Percentiles rank a stretch among this genome's conserved stretches.
phyloP scores from a whole-genome alignment of 2,329 filamentous ascomycete genomes.

The Dactylellina cionopaga region DNA sequence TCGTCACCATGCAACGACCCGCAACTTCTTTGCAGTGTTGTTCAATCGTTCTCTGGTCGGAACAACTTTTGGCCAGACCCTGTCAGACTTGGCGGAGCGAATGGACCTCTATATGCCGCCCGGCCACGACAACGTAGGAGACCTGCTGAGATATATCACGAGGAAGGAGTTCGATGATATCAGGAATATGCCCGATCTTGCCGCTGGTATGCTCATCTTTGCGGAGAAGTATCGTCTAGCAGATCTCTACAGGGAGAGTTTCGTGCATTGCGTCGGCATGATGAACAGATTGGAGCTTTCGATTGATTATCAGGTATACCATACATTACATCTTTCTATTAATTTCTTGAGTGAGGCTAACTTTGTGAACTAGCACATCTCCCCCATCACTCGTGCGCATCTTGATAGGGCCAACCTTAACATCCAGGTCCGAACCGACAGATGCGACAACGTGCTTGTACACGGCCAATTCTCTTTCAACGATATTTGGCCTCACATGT shows the following conservation, averaged over 20 bases:
- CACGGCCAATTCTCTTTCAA: slow-evolving; percentile 67
- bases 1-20: slow-evolving; percentile 72
- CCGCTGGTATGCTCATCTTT: slow-evolving; percentile 73
- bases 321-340: neutral
- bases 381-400: slow-evolving; percentile 71
- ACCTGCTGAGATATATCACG: slow-evolving; percentile 71
- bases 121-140: slow-evolving; percentile 63
- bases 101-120: slow-evolving; percentile 70
- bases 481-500: slow-evolving; percentile 69
- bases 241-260: slow-evolving; percentile 74
- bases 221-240: slow-evolving; percentile 72
- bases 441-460: slow-evolving; percentile 70
- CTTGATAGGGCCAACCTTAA: slow-evolving; percentile 72
- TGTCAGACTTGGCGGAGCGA: slow-evolving; percentile 71
- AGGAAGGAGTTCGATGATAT: slow-evolving; percentile 72
- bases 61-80: slow-evolving; percentile 70
- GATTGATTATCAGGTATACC: slow-evolving; percentile 66
- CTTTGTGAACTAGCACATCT: slow-evolving; percentile 61
- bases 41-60: slow-evolving; percentile 74
- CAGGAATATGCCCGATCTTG: slow-evolving; percentile 69
- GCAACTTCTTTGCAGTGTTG: slow-evolving; percentile 75
- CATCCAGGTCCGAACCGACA: slow-evolving; percentile 70
- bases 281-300: slow-evolving; percentile 66
- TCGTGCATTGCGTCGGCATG: slow-evolving; percentile 74
- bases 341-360: neutral